Evolutionary conservation across 441 rosid genomes (phyloP).

Genomic region (Geranium incanum): DNA sequence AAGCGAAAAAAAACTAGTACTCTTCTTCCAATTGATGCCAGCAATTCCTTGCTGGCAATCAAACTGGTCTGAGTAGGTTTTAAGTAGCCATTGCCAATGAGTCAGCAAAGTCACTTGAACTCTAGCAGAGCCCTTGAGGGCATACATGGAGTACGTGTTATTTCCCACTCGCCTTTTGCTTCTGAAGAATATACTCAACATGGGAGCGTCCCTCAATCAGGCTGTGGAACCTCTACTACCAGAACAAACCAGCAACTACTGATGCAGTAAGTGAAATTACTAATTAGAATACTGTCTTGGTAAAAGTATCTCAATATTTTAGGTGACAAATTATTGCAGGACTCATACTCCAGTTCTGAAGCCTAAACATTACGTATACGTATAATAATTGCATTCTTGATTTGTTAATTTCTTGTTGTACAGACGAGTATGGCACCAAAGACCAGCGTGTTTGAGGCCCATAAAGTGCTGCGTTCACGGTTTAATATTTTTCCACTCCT

Average conservation of each 20-base stretch:
- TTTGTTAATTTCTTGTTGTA: constrained; percentile 19
- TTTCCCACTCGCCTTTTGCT: constrained; percentile 61
- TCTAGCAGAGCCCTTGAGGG: constrained; percentile 59
- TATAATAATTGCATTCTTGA: constrained; percentile 8
- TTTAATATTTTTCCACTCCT: constrained; percentile 17
- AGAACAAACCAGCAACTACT: constrained; percentile 43
- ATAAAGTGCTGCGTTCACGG: constrained; percentile 52
- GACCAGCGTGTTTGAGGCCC: constrained; percentile 86
- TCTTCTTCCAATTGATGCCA: constrained; percentile 30
- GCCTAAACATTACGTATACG: constrained; percentile 5
- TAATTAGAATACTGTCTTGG: neutral
- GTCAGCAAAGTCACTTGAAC: constrained; percentile 32
- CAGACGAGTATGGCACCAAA: constrained; percentile 86
- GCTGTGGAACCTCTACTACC: constrained; percentile 32
- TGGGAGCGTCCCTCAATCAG: constrained; percentile 35
- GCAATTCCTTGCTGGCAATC: constrained; percentile 45
- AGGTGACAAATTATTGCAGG: neutral
- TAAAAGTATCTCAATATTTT: neutral
- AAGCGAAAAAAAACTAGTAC: constrained; percentile 3
- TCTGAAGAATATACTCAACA: constrained; percentile 38
- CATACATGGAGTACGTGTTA: constrained; percentile 64
- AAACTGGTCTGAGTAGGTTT: constrained; percentile 12
- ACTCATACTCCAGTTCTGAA: neutral
- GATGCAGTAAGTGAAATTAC: constrained; percentile 48
- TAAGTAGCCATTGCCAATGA: constrained; percentile 36